Percentiles rank a stretch among this genome's conserved stretches.
Conservation (phyloP, 805 yeast genomes). For the Schwanniomyces sp. region DNA sequence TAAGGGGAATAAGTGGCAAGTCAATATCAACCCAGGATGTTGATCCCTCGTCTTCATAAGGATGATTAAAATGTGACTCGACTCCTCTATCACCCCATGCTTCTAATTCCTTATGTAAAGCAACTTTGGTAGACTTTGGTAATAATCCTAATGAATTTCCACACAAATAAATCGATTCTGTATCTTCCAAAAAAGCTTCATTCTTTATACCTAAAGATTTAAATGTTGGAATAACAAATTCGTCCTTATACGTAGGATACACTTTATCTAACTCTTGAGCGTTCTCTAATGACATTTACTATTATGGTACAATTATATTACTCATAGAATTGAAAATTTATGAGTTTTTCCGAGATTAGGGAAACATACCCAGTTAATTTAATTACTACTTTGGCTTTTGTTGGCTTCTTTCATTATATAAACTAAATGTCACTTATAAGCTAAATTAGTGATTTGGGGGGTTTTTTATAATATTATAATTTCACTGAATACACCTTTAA, state of each 20-base stretch:
- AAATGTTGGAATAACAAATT: slow-evolving; percentile 69
- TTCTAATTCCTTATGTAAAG: slow-evolving; percentile 64
- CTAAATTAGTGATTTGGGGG: too few species aligned
- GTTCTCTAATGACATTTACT: slow-evolving; percentile 11
- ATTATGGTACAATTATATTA: not conserved
- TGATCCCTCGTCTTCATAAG: slow-evolving; percentile 40
- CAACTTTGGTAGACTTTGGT: slow-evolving; percentile 64
- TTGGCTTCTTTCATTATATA: too few species aligned
- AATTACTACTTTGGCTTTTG: not conserved
- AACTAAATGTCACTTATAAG: too few species aligned
- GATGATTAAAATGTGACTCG: slow-evolving; percentile 79
- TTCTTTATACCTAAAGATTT: slow-evolving; percentile 52
- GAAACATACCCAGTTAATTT: not conserved
- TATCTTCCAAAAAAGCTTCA: slow-evolving; percentile 9
- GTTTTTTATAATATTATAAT: too few species aligned
- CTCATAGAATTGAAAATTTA: not conserved
- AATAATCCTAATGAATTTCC: slow-evolving; percentile 94
- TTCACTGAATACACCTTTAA: too few species aligned
- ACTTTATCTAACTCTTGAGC: slow-evolving; percentile 37
- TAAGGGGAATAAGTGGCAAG: slow-evolving; percentile 64
- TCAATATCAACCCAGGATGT: slow-evolving; percentile 87
- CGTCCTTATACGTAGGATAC: slow-evolving; percentile 38
- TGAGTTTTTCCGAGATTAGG: not conserved
- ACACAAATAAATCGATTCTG: slow-evolving; percentile 62
- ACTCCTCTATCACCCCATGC: slow-evolving; percentile 87